Conservation (phyloP, 1,284 basidiomycete species). For the Irpex lacteus region DNA sequence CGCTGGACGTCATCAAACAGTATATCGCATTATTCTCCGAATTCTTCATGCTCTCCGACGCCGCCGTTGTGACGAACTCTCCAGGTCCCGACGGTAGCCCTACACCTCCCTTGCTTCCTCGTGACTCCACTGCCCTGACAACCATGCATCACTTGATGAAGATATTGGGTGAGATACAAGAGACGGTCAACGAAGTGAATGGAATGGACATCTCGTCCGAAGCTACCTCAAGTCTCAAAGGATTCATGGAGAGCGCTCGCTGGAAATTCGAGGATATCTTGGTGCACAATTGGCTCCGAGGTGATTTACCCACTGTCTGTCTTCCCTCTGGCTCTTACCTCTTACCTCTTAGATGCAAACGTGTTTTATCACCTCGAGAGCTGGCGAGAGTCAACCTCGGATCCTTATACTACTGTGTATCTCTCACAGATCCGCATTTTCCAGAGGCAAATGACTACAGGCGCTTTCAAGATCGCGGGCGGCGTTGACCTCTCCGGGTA, state of each 20-base stretch:
- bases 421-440: constrained; percentile 79
- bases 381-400: constrained; percentile 67
- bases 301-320: constrained; percentile 37
- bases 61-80: constrained; percentile 49
- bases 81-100: constrained; percentile 30
- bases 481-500: constrained; percentile 62
- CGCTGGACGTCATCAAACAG: constrained; percentile 83
- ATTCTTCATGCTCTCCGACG: constrained; percentile 88
- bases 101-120: constrained; percentile 68
- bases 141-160: constrained; percentile 80
- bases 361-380: constrained; percentile 85
- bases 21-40: constrained; percentile 87
- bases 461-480: constrained; percentile 82
- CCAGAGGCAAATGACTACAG: constrained; percentile 79
- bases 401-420: constrained; percentile 61
- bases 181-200: constrained; percentile 81
- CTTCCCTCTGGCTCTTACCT: not conserved
- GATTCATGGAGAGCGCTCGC: constrained; percentile 77
- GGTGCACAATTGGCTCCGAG: constrained; percentile 79
- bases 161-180: constrained; percentile 81
- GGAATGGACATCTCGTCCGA: constrained; percentile 82
- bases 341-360: constrained; percentile 64
- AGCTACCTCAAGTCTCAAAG: constrained; percentile 63
- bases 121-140: constrained; percentile 77
- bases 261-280: constrained; percentile 90